These are phyloP conservation scores for Boletus rex-veris DNA, from an alignment of 768 basidiomycete species.

Conservation along the genomic window DNA sequence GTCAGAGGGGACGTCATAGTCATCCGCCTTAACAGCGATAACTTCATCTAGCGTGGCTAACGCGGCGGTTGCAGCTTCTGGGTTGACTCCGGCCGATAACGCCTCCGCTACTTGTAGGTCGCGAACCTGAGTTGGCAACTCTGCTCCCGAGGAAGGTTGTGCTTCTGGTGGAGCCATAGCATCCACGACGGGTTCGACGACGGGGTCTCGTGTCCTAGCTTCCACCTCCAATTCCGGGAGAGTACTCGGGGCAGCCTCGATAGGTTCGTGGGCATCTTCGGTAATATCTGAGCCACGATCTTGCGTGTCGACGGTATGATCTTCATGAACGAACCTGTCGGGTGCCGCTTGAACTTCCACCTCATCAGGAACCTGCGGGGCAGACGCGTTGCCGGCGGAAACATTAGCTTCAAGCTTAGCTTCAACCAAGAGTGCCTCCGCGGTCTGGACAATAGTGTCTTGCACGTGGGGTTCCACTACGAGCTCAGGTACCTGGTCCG, in stretches of 20 bases:
- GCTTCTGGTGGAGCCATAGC: neutral
- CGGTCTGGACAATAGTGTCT: neutral
- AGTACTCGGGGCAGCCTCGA: neutral
- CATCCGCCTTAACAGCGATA: neutral
- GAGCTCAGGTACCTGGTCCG: conserved; percentile 2
- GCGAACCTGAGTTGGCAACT: conserved; percentile 2
- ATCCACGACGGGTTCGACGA: neutral
- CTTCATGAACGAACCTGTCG: neutral
- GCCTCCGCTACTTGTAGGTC: neutral
- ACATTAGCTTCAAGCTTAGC: neutral
- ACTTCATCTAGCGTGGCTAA: conserved; percentile 1
- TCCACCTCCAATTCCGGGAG: neutral
- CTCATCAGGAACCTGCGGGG: neutral
- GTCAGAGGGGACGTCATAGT: neutral
- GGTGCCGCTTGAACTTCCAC: conserved; percentile 1
- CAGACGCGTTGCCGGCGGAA: neutral
- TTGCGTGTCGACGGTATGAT: neutral
- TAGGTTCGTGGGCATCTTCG: neutral
- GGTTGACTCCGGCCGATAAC: neutral
- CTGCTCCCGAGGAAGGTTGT: neutral
- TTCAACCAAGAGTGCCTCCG: neutral
- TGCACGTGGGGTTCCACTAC: neutral
- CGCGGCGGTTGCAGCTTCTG: conserved; percentile 1
- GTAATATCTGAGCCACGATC: neutral
- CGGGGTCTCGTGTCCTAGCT: neutral